A percentile compares a stretch with the other conserved stretches of the same genome.
These are phyloP conservation scores for Astrothelium subdiscretum DNA, from an alignment of 495 filamentous ascomycete genomes.

Conservation along the genomic window DNA sequence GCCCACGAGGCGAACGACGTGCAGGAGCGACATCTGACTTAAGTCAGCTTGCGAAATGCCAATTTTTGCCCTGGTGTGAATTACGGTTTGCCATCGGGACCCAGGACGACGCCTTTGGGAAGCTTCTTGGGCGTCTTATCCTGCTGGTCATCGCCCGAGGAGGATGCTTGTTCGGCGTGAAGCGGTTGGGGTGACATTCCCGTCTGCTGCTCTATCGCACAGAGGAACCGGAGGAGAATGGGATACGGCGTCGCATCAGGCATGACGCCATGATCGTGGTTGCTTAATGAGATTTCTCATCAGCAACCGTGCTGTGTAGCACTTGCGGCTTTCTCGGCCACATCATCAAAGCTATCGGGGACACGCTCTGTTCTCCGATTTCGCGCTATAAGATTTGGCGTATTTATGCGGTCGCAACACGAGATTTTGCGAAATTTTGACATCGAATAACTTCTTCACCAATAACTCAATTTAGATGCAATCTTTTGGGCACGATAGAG, in stretches of 20 bases:
- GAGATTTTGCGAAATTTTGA: too few relatives aligned
- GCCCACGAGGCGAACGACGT: constrained; percentile 62
- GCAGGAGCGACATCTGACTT: constrained; percentile 72
- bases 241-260: constrained; percentile 9
- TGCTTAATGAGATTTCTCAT: not conserved
- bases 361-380: not conserved
- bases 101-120: constrained; percentile 76
- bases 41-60: not conserved
- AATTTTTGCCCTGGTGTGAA: too few relatives aligned
- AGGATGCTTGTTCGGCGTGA: constrained; percentile 13
- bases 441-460: too few relatives aligned
- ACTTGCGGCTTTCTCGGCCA: not conserved
- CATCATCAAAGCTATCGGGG: not conserved
- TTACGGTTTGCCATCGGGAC: constrained; percentile 93
- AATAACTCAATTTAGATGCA: too few relatives aligned
- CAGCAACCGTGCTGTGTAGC: not conserved
- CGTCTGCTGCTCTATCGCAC: constrained; percentile 14
- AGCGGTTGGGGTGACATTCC: constrained; percentile 21
- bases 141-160: constrained; percentile 9
- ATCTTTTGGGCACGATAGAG: too few relatives aligned
- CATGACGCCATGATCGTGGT: not conserved
- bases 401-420: too few relatives aligned
- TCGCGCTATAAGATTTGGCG: too few relatives aligned
- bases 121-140: constrained; percentile 29
- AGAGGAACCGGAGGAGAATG: constrained; percentile 19